Conservation (phyloP, 176 grass and related monocot genomes). For the Cenchrus purpureus region DNA sequence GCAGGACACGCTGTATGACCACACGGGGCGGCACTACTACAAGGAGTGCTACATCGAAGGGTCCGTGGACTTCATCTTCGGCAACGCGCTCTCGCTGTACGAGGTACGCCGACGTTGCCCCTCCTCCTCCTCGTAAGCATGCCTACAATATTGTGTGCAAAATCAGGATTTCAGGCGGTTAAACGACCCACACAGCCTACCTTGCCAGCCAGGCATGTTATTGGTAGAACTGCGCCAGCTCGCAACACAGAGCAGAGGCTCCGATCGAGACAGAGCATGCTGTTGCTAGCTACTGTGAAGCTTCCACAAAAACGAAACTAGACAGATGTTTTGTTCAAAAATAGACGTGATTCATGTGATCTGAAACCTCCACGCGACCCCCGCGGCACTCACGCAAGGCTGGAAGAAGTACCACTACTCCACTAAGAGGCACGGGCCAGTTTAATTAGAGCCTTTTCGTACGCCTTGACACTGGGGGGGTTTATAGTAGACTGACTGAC, state of each 20-base stretch:
- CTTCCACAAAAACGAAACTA: neutral
- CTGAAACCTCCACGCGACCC: neutral
- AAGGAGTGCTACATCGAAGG: constrained; percentile 95
- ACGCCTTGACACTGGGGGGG: neutral
- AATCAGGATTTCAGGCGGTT: neutral
- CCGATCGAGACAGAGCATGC: constrained; percentile 1
- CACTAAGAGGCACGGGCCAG: constrained; percentile 11
- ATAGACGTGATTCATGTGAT: neutral
- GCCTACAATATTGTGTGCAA: neutral
- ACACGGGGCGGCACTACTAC: constrained; percentile 89
- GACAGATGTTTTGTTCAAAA: neutral
- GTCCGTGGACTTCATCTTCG: constrained; percentile 99
- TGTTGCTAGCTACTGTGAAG: neutral
- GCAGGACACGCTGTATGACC: constrained; percentile 97
- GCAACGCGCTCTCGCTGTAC: constrained; percentile 88
- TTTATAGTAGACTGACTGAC: neutral
- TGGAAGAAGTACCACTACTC: constrained; percentile 5
- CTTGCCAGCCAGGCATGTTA: too few species aligned
- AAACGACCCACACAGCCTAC: too few species aligned
- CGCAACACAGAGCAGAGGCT: neutral
- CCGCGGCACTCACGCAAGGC: neutral
- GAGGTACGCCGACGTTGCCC: constrained; percentile 48
- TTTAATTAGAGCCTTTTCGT: constrained; percentile 28
- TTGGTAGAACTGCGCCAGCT: too few species aligned
- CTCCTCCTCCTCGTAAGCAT: too few species aligned